Conservation (phyloP, 1,139 yeast species). For the Lodderomyces margitis region DNA sequence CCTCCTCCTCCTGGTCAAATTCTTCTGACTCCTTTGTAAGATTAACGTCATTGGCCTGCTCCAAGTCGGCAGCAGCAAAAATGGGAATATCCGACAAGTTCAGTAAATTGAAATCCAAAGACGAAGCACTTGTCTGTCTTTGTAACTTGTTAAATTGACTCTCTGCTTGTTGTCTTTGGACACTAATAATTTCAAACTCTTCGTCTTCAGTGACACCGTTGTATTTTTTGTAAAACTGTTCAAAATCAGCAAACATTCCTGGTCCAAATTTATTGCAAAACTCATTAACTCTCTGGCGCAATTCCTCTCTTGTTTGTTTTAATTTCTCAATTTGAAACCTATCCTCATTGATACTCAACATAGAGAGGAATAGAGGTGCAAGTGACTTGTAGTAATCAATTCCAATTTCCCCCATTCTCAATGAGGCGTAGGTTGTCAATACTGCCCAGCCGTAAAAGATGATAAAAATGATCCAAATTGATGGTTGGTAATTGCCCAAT, state of each 20-base stretch:
- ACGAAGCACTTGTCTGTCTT: slow-evolving; percentile 12
- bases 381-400: slow-evolving; percentile 40
- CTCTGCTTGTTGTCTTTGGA: slow-evolving; percentile 2
- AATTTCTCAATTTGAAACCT: slow-evolving; percentile 46
- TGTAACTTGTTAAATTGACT: slow-evolving; percentile 5
- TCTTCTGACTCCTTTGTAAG: slow-evolving; percentile 11
- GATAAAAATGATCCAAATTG: slow-evolving; percentile 22
- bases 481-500: slow-evolving; percentile 11
- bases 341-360: slow-evolving; percentile 42
- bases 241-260: slow-evolving; percentile 66
- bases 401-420: slow-evolving; percentile 43
- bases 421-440: slow-evolving; percentile 42
- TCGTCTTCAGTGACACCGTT: slow-evolving; percentile 17
- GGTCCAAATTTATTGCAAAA: slow-evolving; percentile 77
- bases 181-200: slow-evolving; percentile 1
- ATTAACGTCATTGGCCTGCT: slow-evolving; percentile 12
- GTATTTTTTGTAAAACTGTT: slow-evolving; percentile 31
- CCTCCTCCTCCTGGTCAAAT: slow-evolving; percentile 9
- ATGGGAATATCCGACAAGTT: slow-evolving; percentile 35
- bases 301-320: slow-evolving; percentile 50
- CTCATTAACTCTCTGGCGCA: slow-evolving; percentile 61
- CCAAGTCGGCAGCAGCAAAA: slow-evolving; percentile 26
- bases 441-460: slow-evolving; percentile 40
- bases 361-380: slow-evolving; percentile 37
- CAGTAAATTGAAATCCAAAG: slow-evolving; percentile 15